These are phyloP conservation scores for Saccharomycopsis sp. DNA, from an alignment of 805 yeast genomes.

Conservation along the genomic window DNA sequence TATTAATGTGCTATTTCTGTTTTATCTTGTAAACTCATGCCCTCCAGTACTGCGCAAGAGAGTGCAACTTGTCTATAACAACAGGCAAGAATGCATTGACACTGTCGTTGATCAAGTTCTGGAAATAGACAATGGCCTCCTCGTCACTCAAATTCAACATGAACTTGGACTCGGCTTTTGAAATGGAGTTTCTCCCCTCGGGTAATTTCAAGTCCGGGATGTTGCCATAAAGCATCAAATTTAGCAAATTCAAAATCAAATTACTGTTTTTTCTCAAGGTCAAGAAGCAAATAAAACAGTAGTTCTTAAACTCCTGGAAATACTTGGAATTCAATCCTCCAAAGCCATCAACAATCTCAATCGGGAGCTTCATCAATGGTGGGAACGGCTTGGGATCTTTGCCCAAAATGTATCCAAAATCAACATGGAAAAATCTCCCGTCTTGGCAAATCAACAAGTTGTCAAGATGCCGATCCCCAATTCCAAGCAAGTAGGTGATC, in stretches of 20 bases:
- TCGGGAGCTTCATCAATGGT: constrained; percentile 94
- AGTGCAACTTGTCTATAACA: constrained; percentile 90
- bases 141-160: constrained; percentile 91
- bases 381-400: constrained; percentile 98
- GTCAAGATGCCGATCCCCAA: constrained; percentile 95
- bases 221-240: constrained; percentile 86
- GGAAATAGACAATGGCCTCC: constrained; percentile 92
- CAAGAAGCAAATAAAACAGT: constrained; percentile 90
- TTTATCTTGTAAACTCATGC: constrained; percentile 36
- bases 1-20: neutral
- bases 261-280: constrained; percentile 85
- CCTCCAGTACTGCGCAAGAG: constrained; percentile 96
- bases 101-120: constrained; percentile 85
- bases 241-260: constrained; percentile 81
- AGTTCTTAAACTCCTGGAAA: constrained; percentile 78
- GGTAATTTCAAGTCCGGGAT: constrained; percentile 80
- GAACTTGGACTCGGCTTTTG: constrained; percentile 89
- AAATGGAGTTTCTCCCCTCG: constrained; percentile 83
- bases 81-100: constrained; percentile 90
- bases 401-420: constrained; percentile 93
- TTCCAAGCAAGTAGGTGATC: constrained; percentile 87
- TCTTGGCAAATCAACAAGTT: constrained; percentile 74
- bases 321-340: constrained; percentile 87
- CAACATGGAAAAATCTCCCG: constrained; percentile 94
- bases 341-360: constrained; percentile 95